phyloP scores from a whole-genome alignment of 805 yeast genomes.

The Lachancea lanzarotensis region DNA sequence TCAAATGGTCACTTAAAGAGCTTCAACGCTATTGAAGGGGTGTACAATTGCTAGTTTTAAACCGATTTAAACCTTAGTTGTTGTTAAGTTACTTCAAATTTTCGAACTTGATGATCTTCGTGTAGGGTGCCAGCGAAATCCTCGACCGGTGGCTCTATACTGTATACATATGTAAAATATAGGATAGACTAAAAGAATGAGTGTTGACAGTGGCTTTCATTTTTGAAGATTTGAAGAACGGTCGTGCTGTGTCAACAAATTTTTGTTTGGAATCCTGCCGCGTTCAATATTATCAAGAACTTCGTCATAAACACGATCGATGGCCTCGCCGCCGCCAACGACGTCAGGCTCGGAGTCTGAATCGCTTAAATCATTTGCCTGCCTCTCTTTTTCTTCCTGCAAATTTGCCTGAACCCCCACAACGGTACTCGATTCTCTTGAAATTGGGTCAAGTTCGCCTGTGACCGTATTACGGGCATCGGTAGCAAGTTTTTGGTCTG shows the following conservation, averaged over 20 bases:
- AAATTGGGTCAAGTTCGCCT: not conserved
- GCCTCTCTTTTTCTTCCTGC: not conserved
- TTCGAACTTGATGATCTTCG: not conserved
- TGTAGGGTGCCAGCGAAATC: not conserved
- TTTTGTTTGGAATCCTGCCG: constrained; percentile 22
- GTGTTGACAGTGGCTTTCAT: not conserved
- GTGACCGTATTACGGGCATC: not conserved
- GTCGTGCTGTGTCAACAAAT: not conserved
- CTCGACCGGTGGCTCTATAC: too few species aligned
- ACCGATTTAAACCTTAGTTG: not conserved
- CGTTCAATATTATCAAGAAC: constrained; percentile 36
- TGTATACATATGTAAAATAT: not conserved
- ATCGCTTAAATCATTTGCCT: not conserved
- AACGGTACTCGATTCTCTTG: not conserved
- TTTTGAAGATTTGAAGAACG: not conserved
- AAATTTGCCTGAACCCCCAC: constrained; percentile 11
- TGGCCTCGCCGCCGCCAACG: constrained; percentile 24
- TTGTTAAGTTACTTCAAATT: not conserved
- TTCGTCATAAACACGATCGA: constrained; percentile 36
- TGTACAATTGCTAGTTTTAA: not conserved
- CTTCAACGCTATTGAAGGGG: not conserved
- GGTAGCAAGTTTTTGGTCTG: not conserved
- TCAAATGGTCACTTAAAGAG: not conserved
- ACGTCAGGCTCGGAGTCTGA: not conserved
- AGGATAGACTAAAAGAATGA: too few species aligned